These are phyloP conservation scores for Leccinum ochraceum DNA, from an alignment of 768 basidiomycete genomes.

Conservation along the genomic window DNA sequence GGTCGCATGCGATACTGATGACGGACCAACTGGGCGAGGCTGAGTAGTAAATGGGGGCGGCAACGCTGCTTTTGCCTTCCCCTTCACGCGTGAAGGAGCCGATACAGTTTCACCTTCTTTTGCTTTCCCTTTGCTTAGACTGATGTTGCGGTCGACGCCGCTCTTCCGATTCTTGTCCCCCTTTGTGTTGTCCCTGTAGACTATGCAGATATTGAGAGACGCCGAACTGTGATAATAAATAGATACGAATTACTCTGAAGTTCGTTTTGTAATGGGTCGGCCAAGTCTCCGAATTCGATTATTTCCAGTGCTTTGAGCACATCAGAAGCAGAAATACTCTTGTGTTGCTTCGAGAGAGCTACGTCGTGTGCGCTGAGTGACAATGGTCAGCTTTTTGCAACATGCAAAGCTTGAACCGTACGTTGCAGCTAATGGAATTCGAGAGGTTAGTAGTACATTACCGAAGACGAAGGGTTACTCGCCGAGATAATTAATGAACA, in stretches of 20 bases:
- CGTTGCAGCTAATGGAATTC: conserved; percentile 42
- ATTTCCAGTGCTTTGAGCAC: conserved; percentile 84
- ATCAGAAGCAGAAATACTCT: conserved; percentile 87
- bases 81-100: conserved; percentile 26
- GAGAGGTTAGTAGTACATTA: conserved; percentile 1
- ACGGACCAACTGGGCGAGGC: conserved; percentile 30
- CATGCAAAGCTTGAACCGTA: conserved; percentile 26
- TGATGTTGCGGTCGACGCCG: conserved; percentile 26
- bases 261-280: conserved; percentile 61
- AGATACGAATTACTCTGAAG: conserved; percentile 48
- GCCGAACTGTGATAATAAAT: not conserved
- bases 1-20: conserved; percentile 29
- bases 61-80: conserved; percentile 33
- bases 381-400: conserved; percentile 4
- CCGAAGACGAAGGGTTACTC: conserved; percentile 25
- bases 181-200: conserved; percentile 65
- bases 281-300: conserved; percentile 74
- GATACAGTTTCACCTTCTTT: conserved; percentile 36
- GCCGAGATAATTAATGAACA: conserved; percentile 96
- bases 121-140: conserved; percentile 30
- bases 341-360: conserved; percentile 80
- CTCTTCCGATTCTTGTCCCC: conserved; percentile 51
- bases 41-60: conserved; percentile 32
- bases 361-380: conserved; percentile 79
- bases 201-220: conserved; percentile 36